Percentiles rank a stretch among this genome's conserved stretches.
These are phyloP conservation scores for Diplodia corticola DNA, from an alignment of 2,329 filamentous ascomycete genomes.

Conservation along the genomic window DNA sequence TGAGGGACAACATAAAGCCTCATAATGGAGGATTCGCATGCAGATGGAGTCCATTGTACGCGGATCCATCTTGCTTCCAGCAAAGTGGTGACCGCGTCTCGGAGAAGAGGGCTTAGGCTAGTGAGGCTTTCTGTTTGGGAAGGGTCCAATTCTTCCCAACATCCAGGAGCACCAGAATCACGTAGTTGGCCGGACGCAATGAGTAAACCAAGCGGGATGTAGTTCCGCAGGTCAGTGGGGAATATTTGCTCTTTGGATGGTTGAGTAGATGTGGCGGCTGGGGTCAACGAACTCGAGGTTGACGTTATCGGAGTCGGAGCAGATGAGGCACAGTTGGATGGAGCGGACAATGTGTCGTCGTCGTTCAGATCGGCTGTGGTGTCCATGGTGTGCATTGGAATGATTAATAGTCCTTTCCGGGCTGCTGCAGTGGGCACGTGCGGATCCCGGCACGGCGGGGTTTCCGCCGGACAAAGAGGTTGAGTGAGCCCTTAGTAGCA, in stretches of 20 bases:
- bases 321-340: not conserved
- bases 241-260: not conserved
- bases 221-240: conserved; percentile 19
- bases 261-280: not conserved
- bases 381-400: not conserved
- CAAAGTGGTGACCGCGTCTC: conserved; percentile 31
- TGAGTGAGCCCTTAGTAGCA: not conserved
- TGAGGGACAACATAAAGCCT: conserved; percentile 67
- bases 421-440: not conserved
- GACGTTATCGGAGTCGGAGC: not conserved
- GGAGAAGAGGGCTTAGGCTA: conserved; percentile 15
- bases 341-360: not conserved
- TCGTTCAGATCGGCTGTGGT: not conserved
- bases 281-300: not conserved
- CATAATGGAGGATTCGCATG: conserved; percentile 31
- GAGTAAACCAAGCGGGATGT: conserved; percentile 40
- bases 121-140: conserved; percentile 22
- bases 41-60: conserved; percentile 27
- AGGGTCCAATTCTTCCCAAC: conserved; percentile 33
- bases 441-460: not conserved
- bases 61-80: conserved; percentile 40
- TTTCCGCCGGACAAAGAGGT: not conserved
- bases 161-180: not conserved
- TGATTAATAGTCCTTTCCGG: not conserved
- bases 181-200: not conserved